phyloP scores from a whole-genome alignment of 2,329 filamentous ascomycete species.

The Thielaviopsis populi region DNA sequence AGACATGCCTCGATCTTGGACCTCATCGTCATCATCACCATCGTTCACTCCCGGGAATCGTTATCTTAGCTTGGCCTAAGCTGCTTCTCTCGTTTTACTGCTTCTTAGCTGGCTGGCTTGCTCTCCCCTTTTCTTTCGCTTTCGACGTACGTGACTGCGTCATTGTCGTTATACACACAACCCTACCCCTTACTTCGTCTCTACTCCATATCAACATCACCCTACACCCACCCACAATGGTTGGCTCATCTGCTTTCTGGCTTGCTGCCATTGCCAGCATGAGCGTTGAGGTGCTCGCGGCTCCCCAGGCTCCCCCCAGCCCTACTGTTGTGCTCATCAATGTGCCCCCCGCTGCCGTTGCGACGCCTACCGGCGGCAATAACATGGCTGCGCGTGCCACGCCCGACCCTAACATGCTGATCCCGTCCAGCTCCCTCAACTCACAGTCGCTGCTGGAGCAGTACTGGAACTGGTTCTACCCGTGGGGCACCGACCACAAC shows the following conservation, averaged over 20 bases:
- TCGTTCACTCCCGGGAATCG: neutral
- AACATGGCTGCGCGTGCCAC: conserved; percentile 17
- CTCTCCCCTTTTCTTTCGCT: neutral
- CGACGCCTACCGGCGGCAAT: neutral
- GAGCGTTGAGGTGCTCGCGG: neutral
- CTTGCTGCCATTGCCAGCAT: neutral
- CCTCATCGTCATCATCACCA: neutral
- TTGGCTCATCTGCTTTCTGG: neutral
- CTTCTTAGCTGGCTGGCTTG: neutral
- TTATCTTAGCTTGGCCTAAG: conserved; percentile 2
- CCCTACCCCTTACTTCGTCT: neutral
- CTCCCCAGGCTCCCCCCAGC: neutral
- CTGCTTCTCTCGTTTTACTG: neutral
- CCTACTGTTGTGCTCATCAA: too few species aligned
- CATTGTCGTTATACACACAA: neutral
- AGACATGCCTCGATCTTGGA: neutral
- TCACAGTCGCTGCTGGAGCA: conserved; percentile 23
- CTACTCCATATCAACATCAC: neutral
- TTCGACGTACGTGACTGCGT: neutral
- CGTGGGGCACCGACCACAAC: conserved; percentile 41
- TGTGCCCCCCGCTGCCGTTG: too few species aligned
- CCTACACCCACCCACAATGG: neutral
- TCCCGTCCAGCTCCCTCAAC: conserved; percentile 16
- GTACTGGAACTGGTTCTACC: conserved; percentile 39
- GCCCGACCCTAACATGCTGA: conserved; percentile 25